A percentile compares a stretch with the other conserved stretches of the same genome.
These are phyloP conservation scores for Saururus chinensis DNA, from an alignment of 164 flowering plant species.

Conservation along the genomic window DNA sequence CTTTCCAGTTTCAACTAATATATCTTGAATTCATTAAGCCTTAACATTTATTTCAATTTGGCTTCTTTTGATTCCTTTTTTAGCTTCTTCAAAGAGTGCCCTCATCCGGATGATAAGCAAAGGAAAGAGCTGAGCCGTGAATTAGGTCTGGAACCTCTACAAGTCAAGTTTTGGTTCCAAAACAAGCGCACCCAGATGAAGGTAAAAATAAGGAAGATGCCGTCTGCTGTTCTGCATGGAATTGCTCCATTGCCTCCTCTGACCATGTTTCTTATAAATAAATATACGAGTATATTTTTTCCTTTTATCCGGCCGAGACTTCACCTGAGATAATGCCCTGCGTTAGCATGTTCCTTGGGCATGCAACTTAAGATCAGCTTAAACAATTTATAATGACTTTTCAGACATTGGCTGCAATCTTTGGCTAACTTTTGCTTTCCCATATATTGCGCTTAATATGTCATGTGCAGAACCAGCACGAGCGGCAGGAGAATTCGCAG, in stretches of 20 bases:
- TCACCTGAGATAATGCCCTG: too few species aligned
- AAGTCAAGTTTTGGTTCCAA: constrained; percentile 94
- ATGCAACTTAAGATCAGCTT: too few species aligned
- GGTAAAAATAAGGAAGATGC: constrained; percentile 34
- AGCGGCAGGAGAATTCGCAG: constrained; percentile 66
- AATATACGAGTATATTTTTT: background rate
- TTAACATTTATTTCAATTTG: background rate
- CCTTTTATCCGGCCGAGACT: too few species aligned
- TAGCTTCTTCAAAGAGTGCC: constrained; percentile 86
- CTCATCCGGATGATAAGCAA: constrained; percentile 91
- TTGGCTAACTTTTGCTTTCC: too few species aligned
- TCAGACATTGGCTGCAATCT: too few species aligned
- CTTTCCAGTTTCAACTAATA: too few species aligned
- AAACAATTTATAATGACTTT: too few species aligned
- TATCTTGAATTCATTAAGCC: background rate
- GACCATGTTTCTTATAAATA: too few species aligned
- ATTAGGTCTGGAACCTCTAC: constrained; percentile 69
- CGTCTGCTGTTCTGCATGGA: background rate
- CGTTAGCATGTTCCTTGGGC: too few species aligned
- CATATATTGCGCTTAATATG: too few species aligned
- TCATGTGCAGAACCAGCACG: constrained; percentile 51
- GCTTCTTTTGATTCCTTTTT: background rate
- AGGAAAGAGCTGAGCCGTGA: constrained; percentile 66
- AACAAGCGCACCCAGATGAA: constrained; percentile 90
- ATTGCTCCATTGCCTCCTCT: constrained; percentile 5